Evolutionary conservation across 2,329 filamentous ascomycete genomes (phyloP).

Genomic region (Pseudogymnoascus sp.): DNA sequence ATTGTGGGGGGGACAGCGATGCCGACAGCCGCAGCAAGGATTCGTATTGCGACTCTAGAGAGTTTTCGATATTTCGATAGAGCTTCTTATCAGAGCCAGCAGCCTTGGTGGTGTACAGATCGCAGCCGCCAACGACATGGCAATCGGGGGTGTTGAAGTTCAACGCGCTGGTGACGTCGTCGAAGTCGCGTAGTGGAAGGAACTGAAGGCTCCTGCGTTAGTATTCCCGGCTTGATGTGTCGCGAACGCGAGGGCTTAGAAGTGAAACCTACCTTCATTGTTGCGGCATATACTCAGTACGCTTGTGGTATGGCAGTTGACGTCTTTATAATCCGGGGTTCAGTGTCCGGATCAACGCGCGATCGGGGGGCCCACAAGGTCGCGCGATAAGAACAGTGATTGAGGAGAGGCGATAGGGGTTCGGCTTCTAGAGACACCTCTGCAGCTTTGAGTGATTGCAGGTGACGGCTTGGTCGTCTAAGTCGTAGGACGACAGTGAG

Average conservation of each 20-base stretch:
- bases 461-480: constrained; percentile 17
- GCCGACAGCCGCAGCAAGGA: constrained; percentile 78
- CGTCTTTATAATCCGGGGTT: background rate
- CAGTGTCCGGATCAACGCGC: background rate
- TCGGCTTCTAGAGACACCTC: background rate
- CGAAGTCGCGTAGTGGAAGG: constrained; percentile 81
- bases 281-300: constrained; percentile 21
- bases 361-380: background rate
- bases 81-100: constrained; percentile 93
- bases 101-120: constrained; percentile 95
- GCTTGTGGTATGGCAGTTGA: background rate
- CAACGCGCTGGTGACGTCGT: constrained; percentile 82
- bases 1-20: constrained; percentile 74
- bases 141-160: constrained; percentile 94
- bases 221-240: background rate
- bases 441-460: background rate
- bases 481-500: constrained; percentile 10
- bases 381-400: background rate
- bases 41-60: constrained; percentile 84
- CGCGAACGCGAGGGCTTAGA: constrained; percentile 19
- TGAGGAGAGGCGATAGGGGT: background rate
- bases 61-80: constrained; percentile 89
- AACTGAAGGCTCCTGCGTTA: constrained; percentile 51
- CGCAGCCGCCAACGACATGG: constrained; percentile 85
- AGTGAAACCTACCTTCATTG: constrained; percentile 21